Conservation (phyloP, 257 asterid species). For the Avicennia marina region DNA sequence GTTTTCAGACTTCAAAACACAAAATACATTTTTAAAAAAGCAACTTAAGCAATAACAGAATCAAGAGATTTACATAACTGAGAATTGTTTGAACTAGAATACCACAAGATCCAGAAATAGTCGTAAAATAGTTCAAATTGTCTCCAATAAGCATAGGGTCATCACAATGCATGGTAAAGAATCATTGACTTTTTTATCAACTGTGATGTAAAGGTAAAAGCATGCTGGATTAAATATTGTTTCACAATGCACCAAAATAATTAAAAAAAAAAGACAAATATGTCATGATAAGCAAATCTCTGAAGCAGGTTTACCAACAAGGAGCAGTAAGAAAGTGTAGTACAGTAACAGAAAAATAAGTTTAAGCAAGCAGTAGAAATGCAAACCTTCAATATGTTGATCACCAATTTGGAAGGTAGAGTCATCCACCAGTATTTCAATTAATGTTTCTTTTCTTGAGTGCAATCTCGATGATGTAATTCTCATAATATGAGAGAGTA, state of each 20-base stretch:
- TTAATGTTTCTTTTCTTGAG: constrained; percentile 49
- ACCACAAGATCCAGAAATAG: background rate
- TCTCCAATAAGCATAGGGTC: background rate
- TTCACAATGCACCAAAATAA: too few relatives aligned
- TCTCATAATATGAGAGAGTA: constrained; percentile 64
- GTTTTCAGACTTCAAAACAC: constrained; percentile 1
- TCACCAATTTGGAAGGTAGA: constrained; percentile 43
- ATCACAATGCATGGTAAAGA: background rate
- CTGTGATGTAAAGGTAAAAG: too few relatives aligned
- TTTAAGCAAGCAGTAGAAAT: background rate
- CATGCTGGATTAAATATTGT: too few relatives aligned
- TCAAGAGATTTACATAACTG: background rate
- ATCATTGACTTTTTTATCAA: constrained; percentile 6
- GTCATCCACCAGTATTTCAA: constrained; percentile 50
- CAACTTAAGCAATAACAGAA: constrained; percentile 6
- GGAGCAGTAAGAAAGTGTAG: constrained; percentile 2
- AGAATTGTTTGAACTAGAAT: background rate
- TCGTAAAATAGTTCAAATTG: background rate
- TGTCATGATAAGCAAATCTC: too few relatives aligned
- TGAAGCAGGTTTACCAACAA: background rate
- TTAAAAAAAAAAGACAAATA: too few relatives aligned
- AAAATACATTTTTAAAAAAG: background rate
- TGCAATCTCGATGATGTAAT: constrained; percentile 70
- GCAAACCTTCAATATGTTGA: constrained; percentile 53
- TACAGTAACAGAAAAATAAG: background rate